phyloP scores from a whole-genome alignment of 106 monocot species.

The Dendrobium catenatum region DNA sequence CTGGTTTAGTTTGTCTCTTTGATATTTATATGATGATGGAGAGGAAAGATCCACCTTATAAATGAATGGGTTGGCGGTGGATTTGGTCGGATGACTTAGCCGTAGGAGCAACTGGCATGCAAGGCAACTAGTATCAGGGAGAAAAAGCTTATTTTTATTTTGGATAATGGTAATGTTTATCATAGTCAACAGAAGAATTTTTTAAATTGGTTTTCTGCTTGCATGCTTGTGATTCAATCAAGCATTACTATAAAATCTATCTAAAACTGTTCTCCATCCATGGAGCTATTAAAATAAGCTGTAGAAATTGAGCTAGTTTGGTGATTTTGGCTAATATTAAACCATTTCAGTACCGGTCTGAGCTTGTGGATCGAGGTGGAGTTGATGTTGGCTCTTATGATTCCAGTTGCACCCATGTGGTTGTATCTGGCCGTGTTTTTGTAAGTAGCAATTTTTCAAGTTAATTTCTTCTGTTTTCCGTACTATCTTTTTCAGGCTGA shows the following conservation, averaged over 20 bases:
- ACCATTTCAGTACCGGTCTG: conserved; percentile 66
- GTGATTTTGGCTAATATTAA: conserved; percentile 1
- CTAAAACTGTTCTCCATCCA: not conserved
- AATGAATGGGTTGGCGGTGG: not conserved
- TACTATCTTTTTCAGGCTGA: not conserved
- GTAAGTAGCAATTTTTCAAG: conserved; percentile 23
- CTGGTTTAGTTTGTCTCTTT: too few relatives aligned
- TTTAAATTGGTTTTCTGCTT: not conserved
- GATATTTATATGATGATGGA: too few relatives aligned
- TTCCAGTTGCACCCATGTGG: conserved; percentile 69
- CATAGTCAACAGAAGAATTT: not conserved
- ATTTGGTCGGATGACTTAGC: not conserved
- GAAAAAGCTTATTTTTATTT: not conserved
- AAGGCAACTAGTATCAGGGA: not conserved
- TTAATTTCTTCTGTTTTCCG: conserved; percentile 6
- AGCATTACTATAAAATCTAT: not conserved
- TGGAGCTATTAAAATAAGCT: not conserved
- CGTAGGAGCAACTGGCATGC: not conserved
- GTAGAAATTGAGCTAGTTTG: not conserved
- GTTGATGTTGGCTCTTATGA: conserved; percentile 56
- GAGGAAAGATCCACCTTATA: not conserved
- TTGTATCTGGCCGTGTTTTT: conserved; percentile 62
- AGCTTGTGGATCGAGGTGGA: conserved; percentile 63
- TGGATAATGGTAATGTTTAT: not conserved
- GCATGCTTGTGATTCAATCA: not conserved